Percentiles rank a stretch among this genome's conserved stretches.
These are phyloP conservation scores for Trichocomaceae sp. DNA, from an alignment of 2,329 filamentous ascomycete genomes.

Conservation along the genomic window DNA sequence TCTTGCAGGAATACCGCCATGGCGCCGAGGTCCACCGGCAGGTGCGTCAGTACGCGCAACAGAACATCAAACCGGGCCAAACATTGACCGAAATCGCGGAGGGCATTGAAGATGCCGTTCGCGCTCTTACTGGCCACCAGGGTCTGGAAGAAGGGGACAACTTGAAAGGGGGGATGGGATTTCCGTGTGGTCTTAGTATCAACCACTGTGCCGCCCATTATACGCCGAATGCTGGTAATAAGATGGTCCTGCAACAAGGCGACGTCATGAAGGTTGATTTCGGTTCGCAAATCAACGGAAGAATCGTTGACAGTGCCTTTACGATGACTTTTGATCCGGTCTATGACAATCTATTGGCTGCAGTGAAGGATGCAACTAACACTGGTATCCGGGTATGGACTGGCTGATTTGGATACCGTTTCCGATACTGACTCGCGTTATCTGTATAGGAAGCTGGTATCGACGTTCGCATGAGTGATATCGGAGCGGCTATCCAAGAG, in stretches of 20 bases:
- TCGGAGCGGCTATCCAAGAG: conserved; percentile 78
- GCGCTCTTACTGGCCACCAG: conserved; percentile 67
- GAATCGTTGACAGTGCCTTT: conserved; percentile 66
- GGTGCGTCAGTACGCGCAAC: conserved; percentile 75
- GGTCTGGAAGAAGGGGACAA: conserved; percentile 73
- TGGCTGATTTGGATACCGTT: conserved; percentile 18
- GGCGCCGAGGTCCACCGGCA: conserved; percentile 86
- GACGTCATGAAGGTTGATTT: conserved; percentile 72
- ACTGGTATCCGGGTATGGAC: conserved; percentile 59
- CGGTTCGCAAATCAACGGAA: conserved; percentile 63
- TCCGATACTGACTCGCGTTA: conserved; percentile 11
- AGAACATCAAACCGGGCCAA: conserved; percentile 74
- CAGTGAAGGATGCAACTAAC: conserved; percentile 63
- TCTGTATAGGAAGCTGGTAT: conserved; percentile 68
- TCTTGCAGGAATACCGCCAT: conserved; percentile 72
- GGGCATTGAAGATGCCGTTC: conserved; percentile 77
- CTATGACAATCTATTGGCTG: conserved; percentile 60
- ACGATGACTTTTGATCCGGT: conserved; percentile 62
- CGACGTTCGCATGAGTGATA: conserved; percentile 80
- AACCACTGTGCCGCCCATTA: conserved; percentile 85
- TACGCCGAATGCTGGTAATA: conserved; percentile 81
- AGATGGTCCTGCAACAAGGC: conserved; percentile 57
- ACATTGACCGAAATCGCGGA: conserved; percentile 74
- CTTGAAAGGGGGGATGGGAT: conserved; percentile 73
- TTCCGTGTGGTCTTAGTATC: conserved; percentile 75